phyloP scores from a whole-genome alignment of 2,329 filamentous ascomycete species.

The Annulohypoxylon truncatum region DNA sequence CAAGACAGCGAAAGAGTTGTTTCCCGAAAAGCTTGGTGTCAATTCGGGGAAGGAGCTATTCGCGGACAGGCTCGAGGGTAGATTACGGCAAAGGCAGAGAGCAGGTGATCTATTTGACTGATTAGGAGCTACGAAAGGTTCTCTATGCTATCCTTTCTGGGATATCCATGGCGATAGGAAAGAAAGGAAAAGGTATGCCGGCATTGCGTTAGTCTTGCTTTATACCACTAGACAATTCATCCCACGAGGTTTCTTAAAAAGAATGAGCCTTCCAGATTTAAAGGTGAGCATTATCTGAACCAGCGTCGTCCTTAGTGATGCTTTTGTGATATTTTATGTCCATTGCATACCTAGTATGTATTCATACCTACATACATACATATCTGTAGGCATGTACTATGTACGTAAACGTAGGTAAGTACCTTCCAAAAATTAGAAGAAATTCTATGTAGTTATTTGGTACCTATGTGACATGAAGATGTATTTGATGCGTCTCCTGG shows the following conservation, averaged over 20 bases:
- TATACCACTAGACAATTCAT: background rate
- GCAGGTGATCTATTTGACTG: conserved; percentile 80
- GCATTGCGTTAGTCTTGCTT: background rate
- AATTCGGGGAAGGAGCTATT: conserved; percentile 79
- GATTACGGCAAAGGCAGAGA: conserved; percentile 69
- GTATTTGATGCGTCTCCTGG: too few relatives aligned
- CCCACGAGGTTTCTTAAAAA: background rate
- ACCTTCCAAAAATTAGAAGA: background rate
- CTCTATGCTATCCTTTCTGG: background rate
- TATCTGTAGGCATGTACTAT: too few relatives aligned
- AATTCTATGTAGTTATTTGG: too few relatives aligned
- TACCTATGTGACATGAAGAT: too few relatives aligned
- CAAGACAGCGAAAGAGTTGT: conserved; percentile 71
- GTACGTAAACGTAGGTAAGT: background rate
- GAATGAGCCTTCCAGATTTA: background rate
- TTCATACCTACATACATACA: too few relatives aligned
- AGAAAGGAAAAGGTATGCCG: background rate
- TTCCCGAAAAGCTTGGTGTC: conserved; percentile 70
- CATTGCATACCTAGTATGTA: background rate
- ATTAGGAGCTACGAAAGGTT: background rate
- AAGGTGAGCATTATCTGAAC: background rate
- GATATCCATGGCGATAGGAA: background rate
- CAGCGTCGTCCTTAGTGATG: background rate
- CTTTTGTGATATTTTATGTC: background rate
- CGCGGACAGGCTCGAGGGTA: conserved; percentile 67